Conservation (phyloP, 108 stramenopile genomes). For the Fistulifera pelliculosa region DNA sequence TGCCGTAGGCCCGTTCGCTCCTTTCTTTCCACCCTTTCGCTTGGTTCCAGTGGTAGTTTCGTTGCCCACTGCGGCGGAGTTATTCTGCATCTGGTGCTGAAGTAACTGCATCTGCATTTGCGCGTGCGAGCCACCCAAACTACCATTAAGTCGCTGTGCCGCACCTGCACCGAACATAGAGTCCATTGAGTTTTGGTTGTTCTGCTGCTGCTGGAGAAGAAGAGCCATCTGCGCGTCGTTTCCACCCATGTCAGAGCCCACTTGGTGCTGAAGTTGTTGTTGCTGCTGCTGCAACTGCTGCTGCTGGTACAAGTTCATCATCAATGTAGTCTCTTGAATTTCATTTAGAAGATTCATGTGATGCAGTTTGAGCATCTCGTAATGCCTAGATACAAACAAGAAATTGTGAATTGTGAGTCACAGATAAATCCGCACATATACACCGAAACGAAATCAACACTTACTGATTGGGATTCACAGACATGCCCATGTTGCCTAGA, state of each 20-base stretch:
- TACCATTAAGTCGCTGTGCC: not conserved
- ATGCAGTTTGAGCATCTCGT: slow-evolving; percentile 86
- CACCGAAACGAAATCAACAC: not conserved
- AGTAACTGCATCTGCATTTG: slow-evolving; percentile 1
- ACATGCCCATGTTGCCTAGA: slow-evolving; percentile 40
- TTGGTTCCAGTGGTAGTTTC: too few species aligned
- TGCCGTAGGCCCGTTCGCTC: too few species aligned
- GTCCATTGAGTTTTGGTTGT: not conserved
- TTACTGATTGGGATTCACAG: slow-evolving; percentile 55
- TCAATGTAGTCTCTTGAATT: slow-evolving; percentile 86
- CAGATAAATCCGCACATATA: not conserved
- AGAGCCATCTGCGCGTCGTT: slow-evolving; percentile 8
- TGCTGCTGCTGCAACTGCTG: slow-evolving; percentile 63
- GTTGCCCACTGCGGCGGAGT: too few species aligned
- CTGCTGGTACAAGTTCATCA: slow-evolving; percentile 84
- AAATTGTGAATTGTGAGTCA: not conserved
- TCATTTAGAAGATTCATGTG: slow-evolving; percentile 90
- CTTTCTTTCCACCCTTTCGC: too few species aligned
- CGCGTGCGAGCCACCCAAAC: not conserved
- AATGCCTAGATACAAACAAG: slow-evolving; percentile 26
- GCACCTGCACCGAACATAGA: not conserved
- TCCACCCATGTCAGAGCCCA: not conserved
- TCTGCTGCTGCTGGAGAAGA: slow-evolving; percentile 9
- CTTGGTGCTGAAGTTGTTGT: slow-evolving; percentile 43
- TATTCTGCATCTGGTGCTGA: slow-evolving; percentile 1